phyloP scores from a whole-genome alignment of 257 asterid species.

The Prunella vulgaris region DNA sequence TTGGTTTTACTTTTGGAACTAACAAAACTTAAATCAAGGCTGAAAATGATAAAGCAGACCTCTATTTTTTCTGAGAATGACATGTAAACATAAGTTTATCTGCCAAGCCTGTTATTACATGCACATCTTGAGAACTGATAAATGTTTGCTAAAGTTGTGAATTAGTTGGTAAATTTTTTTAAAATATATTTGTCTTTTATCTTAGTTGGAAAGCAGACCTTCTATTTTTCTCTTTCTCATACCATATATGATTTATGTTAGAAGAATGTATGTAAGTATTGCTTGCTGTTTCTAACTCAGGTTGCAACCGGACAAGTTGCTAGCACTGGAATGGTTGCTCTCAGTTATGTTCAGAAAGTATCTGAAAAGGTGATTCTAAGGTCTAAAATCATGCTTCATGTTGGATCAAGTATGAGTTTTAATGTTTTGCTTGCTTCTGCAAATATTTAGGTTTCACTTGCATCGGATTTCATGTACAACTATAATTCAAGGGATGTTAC shows the following conservation, averaged over 20 bases:
- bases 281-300: constrained; percentile 26
- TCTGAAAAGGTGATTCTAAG: constrained; percentile 59
- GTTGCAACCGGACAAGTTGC: constrained; percentile 93
- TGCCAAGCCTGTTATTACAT: background rate
- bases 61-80: background rate
- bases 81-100: background rate
- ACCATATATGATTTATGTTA: background rate
- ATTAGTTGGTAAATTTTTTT: background rate
- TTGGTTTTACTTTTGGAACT: background rate
- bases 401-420: background rate
- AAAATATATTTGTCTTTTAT: background rate
- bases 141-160: constrained; percentile 12
- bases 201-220: background rate
- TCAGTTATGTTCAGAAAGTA: constrained; percentile 86
- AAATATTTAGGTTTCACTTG: constrained; percentile 69
- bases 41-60: background rate
- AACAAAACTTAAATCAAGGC: background rate
- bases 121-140: background rate
- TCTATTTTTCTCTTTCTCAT: background rate
- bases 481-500: constrained; percentile 80
- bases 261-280: background rate
- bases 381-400: background rate
- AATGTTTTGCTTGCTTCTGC: constrained; percentile 15
- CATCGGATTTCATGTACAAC: constrained; percentile 88
- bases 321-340: constrained; percentile 82